These are phyloP conservation scores for Artemisia argyi DNA, from an alignment of 129 eudicot genomes.

Conservation along the genomic window DNA sequence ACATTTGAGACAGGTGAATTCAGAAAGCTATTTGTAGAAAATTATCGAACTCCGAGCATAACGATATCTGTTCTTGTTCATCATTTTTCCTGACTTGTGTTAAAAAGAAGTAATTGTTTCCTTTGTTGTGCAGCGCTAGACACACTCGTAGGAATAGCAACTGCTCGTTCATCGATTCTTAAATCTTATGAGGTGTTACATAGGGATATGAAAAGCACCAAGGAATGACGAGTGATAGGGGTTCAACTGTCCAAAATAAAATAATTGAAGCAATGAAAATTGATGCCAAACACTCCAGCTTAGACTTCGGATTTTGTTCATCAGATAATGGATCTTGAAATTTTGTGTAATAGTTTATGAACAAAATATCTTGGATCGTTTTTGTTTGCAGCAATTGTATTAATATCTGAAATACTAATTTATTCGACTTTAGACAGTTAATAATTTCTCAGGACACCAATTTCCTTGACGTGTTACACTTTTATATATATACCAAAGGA, in stretches of 20 bases:
- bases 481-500: too few species aligned
- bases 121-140: constrained; percentile 64
- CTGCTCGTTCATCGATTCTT: constrained; percentile 61
- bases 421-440: constrained; percentile 7
- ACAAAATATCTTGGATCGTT: neutral
- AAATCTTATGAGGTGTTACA: constrained; percentile 54
- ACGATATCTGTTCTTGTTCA: neutral
- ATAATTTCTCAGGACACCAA: too few species aligned
- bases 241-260: constrained; percentile 20
- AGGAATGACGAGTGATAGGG: constrained; percentile 18
- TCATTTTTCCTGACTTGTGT: neutral
- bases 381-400: neutral
- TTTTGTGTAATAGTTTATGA: neutral
- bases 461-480: too few species aligned
- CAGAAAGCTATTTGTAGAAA: too few species aligned
- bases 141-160: constrained; percentile 74
- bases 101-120: neutral
- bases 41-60: too few species aligned
- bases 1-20: too few species aligned
- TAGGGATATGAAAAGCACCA: constrained; percentile 39
- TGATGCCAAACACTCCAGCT: neutral
- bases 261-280: constrained; percentile 5
- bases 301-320: neutral
- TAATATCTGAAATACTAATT: neutral
- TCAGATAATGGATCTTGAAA: neutral